Percentiles rank a stretch among this genome's conserved stretches.
These are phyloP conservation scores for Phoma sp. DNA, from an alignment of 2,329 filamentous ascomycete species.

Conservation along the genomic window DNA sequence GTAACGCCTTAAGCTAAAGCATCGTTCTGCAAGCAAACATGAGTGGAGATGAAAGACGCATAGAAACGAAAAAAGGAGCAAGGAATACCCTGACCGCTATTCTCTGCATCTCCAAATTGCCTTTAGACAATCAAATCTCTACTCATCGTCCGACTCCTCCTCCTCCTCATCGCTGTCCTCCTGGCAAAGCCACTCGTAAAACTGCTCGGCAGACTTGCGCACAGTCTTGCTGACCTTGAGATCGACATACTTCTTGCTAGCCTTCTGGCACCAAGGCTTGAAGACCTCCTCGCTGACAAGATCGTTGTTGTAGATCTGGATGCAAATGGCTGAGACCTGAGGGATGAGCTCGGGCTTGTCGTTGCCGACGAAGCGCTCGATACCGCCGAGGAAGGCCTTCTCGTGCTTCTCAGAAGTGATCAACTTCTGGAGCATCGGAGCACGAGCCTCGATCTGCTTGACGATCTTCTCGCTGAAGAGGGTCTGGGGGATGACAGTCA, in stretches of 20 bases:
- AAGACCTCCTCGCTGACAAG: conserved; percentile 86
- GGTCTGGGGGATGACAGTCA: conserved; percentile 89
- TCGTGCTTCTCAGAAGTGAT: conserved; percentile 91
- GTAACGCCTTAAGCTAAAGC: conserved; percentile 3
- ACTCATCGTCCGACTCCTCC: conserved; percentile 26
- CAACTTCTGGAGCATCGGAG: conserved; percentile 88
- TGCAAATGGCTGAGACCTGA: conserved; percentile 82
- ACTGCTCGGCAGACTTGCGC: conserved; percentile 90
- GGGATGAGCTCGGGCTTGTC: conserved; percentile 79
- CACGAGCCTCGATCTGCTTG: conserved; percentile 84
- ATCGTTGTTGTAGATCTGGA: conserved; percentile 90
- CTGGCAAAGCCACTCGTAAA: conserved; percentile 85
- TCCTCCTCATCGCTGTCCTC: conserved; percentile 68
- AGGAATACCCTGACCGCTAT: not conserved
- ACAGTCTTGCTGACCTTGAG: conserved; percentile 89
- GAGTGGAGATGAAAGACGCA: conserved; percentile 28
- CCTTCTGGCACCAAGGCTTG: conserved; percentile 89
- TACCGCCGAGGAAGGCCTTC: conserved; percentile 93
- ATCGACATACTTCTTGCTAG: conserved; percentile 98
- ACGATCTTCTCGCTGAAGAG: conserved; percentile 90
- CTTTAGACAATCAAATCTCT: too few relatives aligned
- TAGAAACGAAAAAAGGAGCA: conserved; percentile 16
- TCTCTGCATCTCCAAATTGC: too few relatives aligned
- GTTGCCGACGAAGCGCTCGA: conserved; percentile 88
- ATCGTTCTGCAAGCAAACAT: conserved; percentile 9